Evolutionary conservation across 2,329 filamentous ascomycete genomes (phyloP).

Genomic region (Colletotrichum gloeosporioides): DNA sequence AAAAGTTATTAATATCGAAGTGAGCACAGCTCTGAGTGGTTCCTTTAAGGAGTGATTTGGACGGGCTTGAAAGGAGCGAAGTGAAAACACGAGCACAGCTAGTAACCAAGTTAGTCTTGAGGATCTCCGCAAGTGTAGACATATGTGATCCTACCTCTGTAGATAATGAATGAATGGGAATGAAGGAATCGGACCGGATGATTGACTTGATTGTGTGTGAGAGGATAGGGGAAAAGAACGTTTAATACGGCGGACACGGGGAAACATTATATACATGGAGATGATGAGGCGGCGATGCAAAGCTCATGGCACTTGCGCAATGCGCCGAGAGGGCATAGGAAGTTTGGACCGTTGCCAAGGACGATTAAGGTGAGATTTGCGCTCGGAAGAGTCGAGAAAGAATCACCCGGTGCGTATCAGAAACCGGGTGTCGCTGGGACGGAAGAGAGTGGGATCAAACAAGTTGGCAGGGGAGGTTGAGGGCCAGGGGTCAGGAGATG

Average conservation of each 20-base stretch:
- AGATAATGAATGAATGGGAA: constrained; percentile 51
- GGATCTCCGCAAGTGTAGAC: not conserved
- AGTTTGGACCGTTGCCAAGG: constrained; percentile 11
- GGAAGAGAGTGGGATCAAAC: constrained; percentile 6
- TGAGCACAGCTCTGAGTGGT: constrained; percentile 52
- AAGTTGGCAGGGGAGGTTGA: not conserved
- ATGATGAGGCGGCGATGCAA: not conserved
- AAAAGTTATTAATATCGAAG: constrained; percentile 31
- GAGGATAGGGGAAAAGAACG: constrained; percentile 34
- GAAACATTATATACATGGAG: constrained; percentile 42
- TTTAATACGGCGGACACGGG: constrained; percentile 24
- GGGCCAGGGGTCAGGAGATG: not conserved
- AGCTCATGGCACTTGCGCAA: not conserved
- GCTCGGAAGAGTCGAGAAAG: not conserved
- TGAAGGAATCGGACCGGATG: constrained; percentile 34
- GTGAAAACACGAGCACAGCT: constrained; percentile 56
- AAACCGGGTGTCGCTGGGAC: not conserved
- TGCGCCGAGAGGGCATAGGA: not conserved
- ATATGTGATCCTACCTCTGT: constrained; percentile 44
- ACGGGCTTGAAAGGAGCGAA: constrained; percentile 44
- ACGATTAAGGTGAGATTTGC: not conserved
- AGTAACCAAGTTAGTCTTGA: constrained; percentile 26
- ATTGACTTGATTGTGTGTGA: constrained; percentile 30
- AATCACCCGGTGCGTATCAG: constrained; percentile 8
- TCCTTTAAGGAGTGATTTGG: constrained; percentile 31